Conservation (phyloP, 1,284 basidiomycete genomes). For the Dichomitus squalens region DNA sequence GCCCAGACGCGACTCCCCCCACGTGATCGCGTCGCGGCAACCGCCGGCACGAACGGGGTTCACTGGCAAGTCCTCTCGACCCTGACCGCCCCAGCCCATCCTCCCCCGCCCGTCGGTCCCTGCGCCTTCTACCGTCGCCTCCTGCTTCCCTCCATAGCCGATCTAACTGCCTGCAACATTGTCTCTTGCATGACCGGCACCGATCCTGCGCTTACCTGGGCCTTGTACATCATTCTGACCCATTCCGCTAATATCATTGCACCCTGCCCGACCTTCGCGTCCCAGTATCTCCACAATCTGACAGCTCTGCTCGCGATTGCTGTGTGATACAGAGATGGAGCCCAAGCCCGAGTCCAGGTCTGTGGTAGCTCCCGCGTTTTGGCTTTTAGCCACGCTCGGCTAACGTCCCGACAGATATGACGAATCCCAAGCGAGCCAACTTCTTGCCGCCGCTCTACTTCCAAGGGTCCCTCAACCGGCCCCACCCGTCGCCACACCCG, state of each 20-base stretch:
- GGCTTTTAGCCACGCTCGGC: not conserved
- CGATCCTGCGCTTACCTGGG: not conserved
- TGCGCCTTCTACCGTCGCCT: not conserved
- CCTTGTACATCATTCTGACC: too few species aligned
- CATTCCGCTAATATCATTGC: not conserved
- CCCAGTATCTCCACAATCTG: not conserved
- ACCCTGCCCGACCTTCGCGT: not conserved
- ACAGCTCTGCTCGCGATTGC: not conserved
- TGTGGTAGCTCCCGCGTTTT: not conserved
- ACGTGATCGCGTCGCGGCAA: conserved; percentile 22
- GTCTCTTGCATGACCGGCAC: not conserved
- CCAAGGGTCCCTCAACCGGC: conserved; percentile 5
- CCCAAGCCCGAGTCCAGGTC: conserved; percentile 12
- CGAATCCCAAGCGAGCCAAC: conserved; percentile 21
- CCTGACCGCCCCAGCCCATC: not conserved
- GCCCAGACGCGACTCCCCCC: conserved; percentile 6
- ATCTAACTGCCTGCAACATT: too few species aligned
- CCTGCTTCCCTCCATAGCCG: not conserved
- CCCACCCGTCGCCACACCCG: not conserved
- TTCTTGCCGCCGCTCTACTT: conserved; percentile 18
- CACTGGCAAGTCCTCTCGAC: not conserved
- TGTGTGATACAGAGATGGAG: conserved; percentile 3
- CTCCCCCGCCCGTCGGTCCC: not conserved
- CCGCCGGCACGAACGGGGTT: conserved; percentile 1
- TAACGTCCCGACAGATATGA: conserved; percentile 9